These are phyloP conservation scores for Debaryomycetaceae sp. DNA, from an alignment of 1,139 yeast genomes.

Conservation along the genomic window DNA sequence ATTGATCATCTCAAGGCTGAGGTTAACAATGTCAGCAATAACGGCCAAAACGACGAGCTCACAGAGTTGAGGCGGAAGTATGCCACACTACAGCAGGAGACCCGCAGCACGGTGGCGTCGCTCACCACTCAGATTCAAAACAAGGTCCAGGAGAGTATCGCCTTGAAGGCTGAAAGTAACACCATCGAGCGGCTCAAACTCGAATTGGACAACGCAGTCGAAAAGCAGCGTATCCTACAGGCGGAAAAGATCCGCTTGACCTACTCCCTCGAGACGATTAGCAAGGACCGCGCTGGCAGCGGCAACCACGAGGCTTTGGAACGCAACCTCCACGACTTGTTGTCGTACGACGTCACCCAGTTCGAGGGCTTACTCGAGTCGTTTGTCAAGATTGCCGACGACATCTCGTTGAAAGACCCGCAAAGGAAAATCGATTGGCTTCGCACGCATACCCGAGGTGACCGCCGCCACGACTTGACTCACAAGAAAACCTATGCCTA, in stretches of 20 bases:
- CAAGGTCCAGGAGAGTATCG: constrained; percentile 24
- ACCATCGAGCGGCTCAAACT: constrained; percentile 28
- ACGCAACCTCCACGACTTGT: constrained; percentile 34
- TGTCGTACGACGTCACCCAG: constrained; percentile 33
- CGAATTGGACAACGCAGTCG: constrained; percentile 40
- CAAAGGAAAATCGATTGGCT: constrained; percentile 45
- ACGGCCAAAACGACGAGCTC: constrained; percentile 11
- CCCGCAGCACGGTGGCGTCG: constrained; percentile 22
- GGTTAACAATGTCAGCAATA: constrained; percentile 22
- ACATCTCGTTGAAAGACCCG: constrained; percentile 54
- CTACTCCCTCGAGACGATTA: constrained; percentile 36
- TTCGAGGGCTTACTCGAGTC: constrained; percentile 42
- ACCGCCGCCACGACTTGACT: constrained; percentile 2
- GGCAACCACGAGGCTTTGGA: constrained; percentile 31
- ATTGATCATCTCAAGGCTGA: constrained; percentile 31
- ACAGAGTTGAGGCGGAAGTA: constrained; percentile 20
- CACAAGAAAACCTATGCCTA: constrained; percentile 20
- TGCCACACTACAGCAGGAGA: constrained; percentile 21
- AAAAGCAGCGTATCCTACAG: constrained; percentile 43
- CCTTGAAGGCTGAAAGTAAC: constrained; percentile 17
- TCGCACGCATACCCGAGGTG: constrained; percentile 14
- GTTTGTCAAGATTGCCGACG: constrained; percentile 55
- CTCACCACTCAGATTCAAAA: constrained; percentile 26
- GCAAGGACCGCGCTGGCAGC: constrained; percentile 33
- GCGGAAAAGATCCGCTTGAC: constrained; percentile 48